Evolutionary conservation across 768 basidiomycete species (phyloP), one percentile per base, ranked within the genome.

Genomic region (Trametes meyenii): DNA sequence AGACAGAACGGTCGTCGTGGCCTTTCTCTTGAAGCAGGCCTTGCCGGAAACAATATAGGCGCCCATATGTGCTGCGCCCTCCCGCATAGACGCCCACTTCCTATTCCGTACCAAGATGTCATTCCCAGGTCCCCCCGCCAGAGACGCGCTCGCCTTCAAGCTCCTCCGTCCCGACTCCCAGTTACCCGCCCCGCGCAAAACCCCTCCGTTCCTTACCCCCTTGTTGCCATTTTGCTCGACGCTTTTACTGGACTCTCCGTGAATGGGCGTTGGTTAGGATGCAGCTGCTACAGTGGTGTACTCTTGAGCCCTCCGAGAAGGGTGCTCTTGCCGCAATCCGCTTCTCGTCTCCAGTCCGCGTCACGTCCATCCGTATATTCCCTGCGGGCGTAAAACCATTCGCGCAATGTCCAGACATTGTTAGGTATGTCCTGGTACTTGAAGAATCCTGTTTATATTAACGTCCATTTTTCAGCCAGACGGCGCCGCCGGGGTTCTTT

Each of bases 401-500:
- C 69, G 72, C 74, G 14, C 75, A 83, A 59, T 79, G 77, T 54
- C 84, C 85, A 0, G 84, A 87, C 13, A 75, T 88, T 52, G 72
- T 88, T 17, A 63, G 58, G 52, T 60, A 23, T 16, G 61, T 45
- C 7, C 11, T 12, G 7, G 2, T 42, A 0, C 43, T 33, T 14
- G 19, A 51, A 11, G 29, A 8, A 33, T 38, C 21, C 35, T n/a
- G 17, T 29, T 7, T 29, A 26, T 42, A 50, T 54, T 67, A 43
- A 73, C 36, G 33, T 61, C 44, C 57, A 36, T 56, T 23, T 29
- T 19, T 12, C 61, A 92, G 91, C 57, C 75, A 78, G 61, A 93
- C 91, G 26, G 83, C 88, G 63, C 91, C 90, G 0, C 81, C 84
- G 6, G 81, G 88, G 0, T 92, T 92, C 76, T 87, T 85, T 68